phyloP scores from a whole-genome alignment of 306 rosid genomes.

The Sechiopsis laciniata region DNA sequence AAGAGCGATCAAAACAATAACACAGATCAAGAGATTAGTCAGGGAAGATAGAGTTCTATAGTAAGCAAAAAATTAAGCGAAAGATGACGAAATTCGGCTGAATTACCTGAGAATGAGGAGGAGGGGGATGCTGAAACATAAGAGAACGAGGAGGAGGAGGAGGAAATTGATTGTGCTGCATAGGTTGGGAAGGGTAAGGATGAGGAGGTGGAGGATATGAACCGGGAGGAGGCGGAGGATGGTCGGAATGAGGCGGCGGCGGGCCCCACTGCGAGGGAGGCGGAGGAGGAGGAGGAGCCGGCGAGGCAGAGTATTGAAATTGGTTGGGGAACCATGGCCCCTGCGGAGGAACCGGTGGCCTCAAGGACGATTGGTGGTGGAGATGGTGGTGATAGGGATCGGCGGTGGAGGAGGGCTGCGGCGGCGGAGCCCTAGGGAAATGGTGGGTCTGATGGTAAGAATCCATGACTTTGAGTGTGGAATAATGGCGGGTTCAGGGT shows the following conservation, averaged over 20 bases:
- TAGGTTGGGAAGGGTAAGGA: conserved; percentile 32
- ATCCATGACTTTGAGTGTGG: conserved; percentile 6
- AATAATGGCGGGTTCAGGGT: not conserved
- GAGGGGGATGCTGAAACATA: conserved; percentile 39
- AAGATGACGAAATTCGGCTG: conserved; percentile 16
- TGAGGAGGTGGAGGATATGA: conserved; percentile 51
- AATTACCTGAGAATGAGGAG: conserved; percentile 50
- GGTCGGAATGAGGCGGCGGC: conserved; percentile 38
- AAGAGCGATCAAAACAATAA: no score
- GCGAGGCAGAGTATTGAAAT: conserved; percentile 64
- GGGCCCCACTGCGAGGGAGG: conserved; percentile 71
- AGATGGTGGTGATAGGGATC: conserved; percentile 62
- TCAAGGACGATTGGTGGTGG: conserved; percentile 35
- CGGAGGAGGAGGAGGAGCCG: conserved; percentile 43
- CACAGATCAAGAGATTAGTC: not conserved
- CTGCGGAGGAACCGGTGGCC: conserved; percentile 49
- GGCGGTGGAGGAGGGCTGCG: conserved; percentile 40
- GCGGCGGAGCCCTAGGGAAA: conserved; percentile 49
- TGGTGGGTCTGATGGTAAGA: conserved; percentile 54
- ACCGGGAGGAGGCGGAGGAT: conserved; percentile 38
- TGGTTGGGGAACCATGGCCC: conserved; percentile 63
- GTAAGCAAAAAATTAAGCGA: not conserved
- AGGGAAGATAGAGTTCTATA: not conserved
- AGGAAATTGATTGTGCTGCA: conserved; percentile 49
- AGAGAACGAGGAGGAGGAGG: conserved; percentile 47